These are phyloP conservation scores for Amphibolis antarctica DNA, from an alignment of 106 monocot genomes.

Conservation along the genomic window DNA sequence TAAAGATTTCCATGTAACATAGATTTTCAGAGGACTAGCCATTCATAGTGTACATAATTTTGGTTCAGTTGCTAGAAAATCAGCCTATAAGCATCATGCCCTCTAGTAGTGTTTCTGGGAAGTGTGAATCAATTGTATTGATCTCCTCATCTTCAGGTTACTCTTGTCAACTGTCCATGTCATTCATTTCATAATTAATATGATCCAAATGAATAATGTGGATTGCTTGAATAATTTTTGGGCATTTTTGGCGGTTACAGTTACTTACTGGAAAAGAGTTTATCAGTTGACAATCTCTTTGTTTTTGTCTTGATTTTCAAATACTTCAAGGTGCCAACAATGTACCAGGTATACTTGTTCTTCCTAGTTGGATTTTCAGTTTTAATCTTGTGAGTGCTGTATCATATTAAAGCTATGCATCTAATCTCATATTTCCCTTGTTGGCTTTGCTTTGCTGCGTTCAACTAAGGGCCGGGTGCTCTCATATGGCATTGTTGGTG, in stretches of 20 bases:
- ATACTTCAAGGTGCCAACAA: constrained; percentile 78
- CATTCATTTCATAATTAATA: neutral
- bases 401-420: neutral
- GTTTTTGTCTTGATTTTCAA: constrained; percentile 83
- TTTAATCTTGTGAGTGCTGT: neutral
- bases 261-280: constrained; percentile 73
- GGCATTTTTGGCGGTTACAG: constrained; percentile 11
- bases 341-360: constrained; percentile 45
- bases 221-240: neutral
- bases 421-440: neutral
- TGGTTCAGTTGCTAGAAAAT: neutral
- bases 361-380: neutral
- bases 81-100: neutral
- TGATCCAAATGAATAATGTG: too few relatives aligned
- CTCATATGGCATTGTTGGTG: constrained; percentile 96
- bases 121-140: neutral
- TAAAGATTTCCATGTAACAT: too few relatives aligned
- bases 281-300: constrained; percentile 92
- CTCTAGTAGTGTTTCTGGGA: neutral
- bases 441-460: neutral
- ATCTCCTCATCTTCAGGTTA: neutral
- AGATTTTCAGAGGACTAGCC: too few relatives aligned
- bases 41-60: neutral
- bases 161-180: too few relatives aligned
- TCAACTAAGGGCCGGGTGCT: constrained; percentile 64